Conservation (phyloP, 2,329 filamentous ascomycete genomes). For the Sporothrix pseudoabietina region DNA sequence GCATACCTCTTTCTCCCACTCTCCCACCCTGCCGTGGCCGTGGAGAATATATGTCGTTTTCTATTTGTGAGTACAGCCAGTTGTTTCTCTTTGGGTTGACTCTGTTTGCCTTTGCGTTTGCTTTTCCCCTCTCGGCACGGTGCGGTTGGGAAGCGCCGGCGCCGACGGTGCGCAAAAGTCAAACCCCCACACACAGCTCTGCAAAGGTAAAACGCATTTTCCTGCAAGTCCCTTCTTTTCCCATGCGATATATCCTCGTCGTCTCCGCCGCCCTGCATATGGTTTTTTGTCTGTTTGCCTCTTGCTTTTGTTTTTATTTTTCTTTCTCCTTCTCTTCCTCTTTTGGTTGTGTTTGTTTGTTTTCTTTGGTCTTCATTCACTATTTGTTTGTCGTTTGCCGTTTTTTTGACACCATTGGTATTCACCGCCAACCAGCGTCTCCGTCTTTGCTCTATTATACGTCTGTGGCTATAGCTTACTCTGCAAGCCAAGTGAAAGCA, state of each 20-base stretch:
- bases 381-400: not conserved
- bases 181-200: not conserved
- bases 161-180: conserved; percentile 2
- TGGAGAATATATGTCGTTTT: not conserved
- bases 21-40: not conserved
- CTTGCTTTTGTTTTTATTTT: not conserved
- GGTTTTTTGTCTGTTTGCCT: not conserved
- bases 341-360: not conserved
- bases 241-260: conserved; percentile 26
- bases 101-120: not conserved
- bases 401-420: not conserved
- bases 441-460: not conserved
- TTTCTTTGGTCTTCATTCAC: not conserved
- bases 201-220: not conserved
- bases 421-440: conserved; percentile 17
- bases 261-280: conserved; percentile 29
- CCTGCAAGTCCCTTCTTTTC: not conserved
- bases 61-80: not conserved
- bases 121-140: not conserved
- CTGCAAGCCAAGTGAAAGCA: not conserved
- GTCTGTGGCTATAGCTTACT: not conserved
- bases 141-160: not conserved
- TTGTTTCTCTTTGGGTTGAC: not conserved
- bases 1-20: not conserved
- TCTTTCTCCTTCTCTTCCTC: not conserved